Evolutionary conservation across 257 asterid genomes (phyloP), one percentile per base, ranked within the genome.

Genomic region (Petrea volubilis): DNA sequence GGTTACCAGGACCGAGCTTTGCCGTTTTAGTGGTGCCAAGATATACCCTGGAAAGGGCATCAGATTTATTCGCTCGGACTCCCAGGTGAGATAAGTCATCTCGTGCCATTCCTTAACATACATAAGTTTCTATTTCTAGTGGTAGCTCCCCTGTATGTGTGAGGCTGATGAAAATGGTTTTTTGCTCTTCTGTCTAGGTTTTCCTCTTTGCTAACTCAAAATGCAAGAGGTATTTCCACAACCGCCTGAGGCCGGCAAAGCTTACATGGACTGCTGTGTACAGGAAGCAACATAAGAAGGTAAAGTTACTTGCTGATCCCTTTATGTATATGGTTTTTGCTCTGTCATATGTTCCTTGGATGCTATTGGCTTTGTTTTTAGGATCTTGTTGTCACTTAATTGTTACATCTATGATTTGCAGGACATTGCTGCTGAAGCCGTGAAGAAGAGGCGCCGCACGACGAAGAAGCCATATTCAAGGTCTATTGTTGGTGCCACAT

Each of bases 211-310:
- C 74, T 31, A 87, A 87, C 77, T 91, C 97, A 12, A 91, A 91
- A 86, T 91, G 97, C 79, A 91, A 91, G 86, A 79, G 92, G 85
- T 91, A 91, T 58, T 89, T 91, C 80, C 97, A 91, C 82, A 91
- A 91, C 44, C 87, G 88, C 15, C 77, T 89, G 81, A 91, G 91
- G 86, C 97, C 97, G 3, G 90, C 97, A 0, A 91, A 91, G 59
- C 97, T 91, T 75, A 78, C 85, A 0, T 91, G 97, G 97, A 91
- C 97, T n/a, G 96, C 97, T 4, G 72, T 89, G 87, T 91, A 91
- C 74, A 76, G 97, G 27, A 91, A 91, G 47, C 97, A 91, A 21
- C 95, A 91, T 71, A 91, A 89, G 90, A 91, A 91, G 93, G 96
- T 86, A 50, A 18, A 11, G 1, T 4, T 31, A 6, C 6, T 50